Evolutionary conservation across 2,329 filamentous ascomycete genomes (phyloP).

Genomic region (Talaromyces piceae): DNA sequence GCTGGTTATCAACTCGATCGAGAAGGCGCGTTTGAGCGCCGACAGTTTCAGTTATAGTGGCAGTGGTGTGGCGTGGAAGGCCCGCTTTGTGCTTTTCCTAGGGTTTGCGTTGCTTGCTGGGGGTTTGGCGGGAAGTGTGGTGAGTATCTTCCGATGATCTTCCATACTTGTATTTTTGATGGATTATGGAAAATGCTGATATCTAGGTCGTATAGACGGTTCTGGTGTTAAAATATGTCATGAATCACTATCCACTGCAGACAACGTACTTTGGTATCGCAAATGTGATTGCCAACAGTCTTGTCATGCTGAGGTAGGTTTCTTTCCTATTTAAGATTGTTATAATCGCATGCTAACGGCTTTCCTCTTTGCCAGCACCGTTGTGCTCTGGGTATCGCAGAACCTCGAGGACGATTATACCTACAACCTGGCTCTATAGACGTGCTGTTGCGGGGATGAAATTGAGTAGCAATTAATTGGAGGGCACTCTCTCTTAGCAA

Average conservation of each 20-base stretch:
- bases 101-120: conserved; percentile 64
- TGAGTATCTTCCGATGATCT: conserved; percentile 25
- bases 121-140: conserved; percentile 58
- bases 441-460: not conserved
- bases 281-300: conserved; percentile 56
- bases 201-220: conserved; percentile 41
- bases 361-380: conserved; percentile 41
- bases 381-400: conserved; percentile 62
- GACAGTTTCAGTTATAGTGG: conserved; percentile 60
- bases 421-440: conserved; percentile 57
- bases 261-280: conserved; percentile 62
- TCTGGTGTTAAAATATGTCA: conserved; percentile 60
- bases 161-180: not conserved
- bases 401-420: conserved; percentile 69
- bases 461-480: not conserved
- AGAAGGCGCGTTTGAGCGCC: conserved; percentile 57
- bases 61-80: conserved; percentile 63
- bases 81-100: conserved; percentile 59
- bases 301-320: conserved; percentile 61
- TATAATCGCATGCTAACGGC: conserved; percentile 17
- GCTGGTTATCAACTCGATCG: conserved; percentile 66
- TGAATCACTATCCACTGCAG: conserved; percentile 51
- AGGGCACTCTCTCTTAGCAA: not conserved
- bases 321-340: not conserved
- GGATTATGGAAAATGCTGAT: not conserved